Conservation (phyloP, 2,329 filamentous ascomycete genomes). For the Mycocentrospora acerina region DNA sequence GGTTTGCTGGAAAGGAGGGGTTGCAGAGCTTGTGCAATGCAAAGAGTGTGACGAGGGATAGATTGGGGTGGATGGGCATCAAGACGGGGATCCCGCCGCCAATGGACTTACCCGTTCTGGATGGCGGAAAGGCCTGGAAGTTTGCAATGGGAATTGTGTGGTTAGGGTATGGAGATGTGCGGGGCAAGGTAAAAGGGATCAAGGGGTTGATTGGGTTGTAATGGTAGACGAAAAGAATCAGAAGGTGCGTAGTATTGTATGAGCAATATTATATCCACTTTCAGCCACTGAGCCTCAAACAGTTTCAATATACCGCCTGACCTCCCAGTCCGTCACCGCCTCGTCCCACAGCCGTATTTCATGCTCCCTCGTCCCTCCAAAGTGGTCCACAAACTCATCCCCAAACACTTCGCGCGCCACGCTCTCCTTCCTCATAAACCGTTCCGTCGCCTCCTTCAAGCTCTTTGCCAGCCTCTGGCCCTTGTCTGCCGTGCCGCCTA, state of each 20-base stretch:
- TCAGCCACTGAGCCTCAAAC: slow-evolving; percentile 16
- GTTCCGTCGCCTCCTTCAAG: slow-evolving; percentile 78
- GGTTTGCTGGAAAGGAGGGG: slow-evolving; percentile 90
- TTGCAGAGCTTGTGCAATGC: slow-evolving; percentile 80
- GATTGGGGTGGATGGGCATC: slow-evolving; percentile 58
- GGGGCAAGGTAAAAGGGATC: slow-evolving; percentile 44
- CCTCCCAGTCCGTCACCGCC: slow-evolving; percentile 93
- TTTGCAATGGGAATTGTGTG: slow-evolving; percentile 51
- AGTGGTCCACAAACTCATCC: slow-evolving; percentile 94
- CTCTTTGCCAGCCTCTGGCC: slow-evolving; percentile 80
- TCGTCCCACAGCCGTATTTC: slow-evolving; percentile 91
- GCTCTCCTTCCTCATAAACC: slow-evolving; percentile 76
- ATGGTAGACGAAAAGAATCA: not conserved
- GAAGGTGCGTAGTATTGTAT: too few species aligned
- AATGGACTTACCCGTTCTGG: slow-evolving; percentile 75
- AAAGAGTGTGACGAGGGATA: slow-evolving; percentile 83
- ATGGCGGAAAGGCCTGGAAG: slow-evolving; percentile 42
- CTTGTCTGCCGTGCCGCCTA: slow-evolving; percentile 69
- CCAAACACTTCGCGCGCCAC: slow-evolving; percentile 93
- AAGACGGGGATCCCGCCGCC: slow-evolving; percentile 78
- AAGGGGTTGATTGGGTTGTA: slow-evolving; percentile 41
- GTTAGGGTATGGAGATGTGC: slow-evolving; percentile 48
- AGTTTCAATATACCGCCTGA: slow-evolving; percentile 44
- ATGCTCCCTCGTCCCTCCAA: slow-evolving; percentile 86
- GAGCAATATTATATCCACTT: too few species aligned